phyloP scores from a whole-genome alignment of 768 basidiomycete species.

The Boletellus ananiceps region DNA sequence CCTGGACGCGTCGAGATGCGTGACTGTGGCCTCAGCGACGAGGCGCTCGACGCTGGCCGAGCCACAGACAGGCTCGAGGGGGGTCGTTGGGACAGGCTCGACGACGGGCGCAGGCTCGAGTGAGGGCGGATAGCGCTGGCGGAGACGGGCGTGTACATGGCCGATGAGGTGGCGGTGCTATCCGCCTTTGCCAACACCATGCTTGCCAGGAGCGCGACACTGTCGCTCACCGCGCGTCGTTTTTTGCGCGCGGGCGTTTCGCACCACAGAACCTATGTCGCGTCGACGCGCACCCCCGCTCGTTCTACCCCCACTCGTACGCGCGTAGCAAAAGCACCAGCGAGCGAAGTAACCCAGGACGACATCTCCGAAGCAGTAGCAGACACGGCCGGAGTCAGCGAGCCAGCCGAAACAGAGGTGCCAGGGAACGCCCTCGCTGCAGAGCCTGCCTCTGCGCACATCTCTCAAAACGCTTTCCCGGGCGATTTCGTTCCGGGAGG shows the following conservation, averaged over 20 bases:
- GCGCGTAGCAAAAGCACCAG: constrained; percentile 25
- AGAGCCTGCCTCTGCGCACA: constrained; percentile 8
- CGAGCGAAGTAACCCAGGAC: constrained; percentile 25
- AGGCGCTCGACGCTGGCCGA: constrained; percentile 42
- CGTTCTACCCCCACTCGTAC: constrained; percentile 21
- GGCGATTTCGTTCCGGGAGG: constrained; percentile 25
- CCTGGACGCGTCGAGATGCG: constrained; percentile 35
- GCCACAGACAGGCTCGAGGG: constrained; percentile 46
- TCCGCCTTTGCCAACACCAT: constrained; percentile 4
- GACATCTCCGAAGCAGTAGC: constrained; percentile 20
- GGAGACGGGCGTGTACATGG: constrained; percentile 23
- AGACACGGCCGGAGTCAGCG: constrained; percentile 13
- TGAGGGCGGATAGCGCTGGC: constrained; percentile 13
- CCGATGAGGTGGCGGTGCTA: constrained; percentile 9
- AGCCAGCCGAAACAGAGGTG: constrained; percentile 11
- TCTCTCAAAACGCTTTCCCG: constrained; percentile 23
- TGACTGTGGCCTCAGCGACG: constrained; percentile 32
- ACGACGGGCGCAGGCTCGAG: constrained; percentile 27
- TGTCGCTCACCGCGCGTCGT: constrained; percentile 8
- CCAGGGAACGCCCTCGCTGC: constrained; percentile 10
- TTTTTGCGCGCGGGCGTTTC: not conserved
- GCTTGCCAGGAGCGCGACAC: constrained; percentile 13
- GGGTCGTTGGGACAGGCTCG: constrained; percentile 39
- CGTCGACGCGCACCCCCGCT: constrained; percentile 23
- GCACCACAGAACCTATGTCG: constrained; percentile 15